Evolutionary conservation across 805 yeast species (phyloP).

Genomic region (Metschnikowia koreensis): DNA sequence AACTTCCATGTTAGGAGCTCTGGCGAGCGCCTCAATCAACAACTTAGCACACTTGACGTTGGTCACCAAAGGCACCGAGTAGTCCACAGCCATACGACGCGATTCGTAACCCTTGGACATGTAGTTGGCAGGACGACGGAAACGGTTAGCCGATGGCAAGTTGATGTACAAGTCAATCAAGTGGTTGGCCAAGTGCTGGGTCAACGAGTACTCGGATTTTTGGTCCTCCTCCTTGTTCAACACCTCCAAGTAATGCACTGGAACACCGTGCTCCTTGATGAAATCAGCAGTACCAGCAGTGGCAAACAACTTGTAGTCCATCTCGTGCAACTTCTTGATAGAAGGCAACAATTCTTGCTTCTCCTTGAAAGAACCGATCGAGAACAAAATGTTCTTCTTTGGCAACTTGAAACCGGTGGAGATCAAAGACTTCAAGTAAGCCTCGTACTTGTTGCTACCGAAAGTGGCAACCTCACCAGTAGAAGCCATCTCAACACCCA

Average conservation of each 20-base stretch:
- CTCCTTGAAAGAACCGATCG: slow-evolving; percentile 96
- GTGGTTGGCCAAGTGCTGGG: slow-evolving; percentile 95
- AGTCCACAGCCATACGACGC: slow-evolving; percentile 99
- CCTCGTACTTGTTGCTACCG: slow-evolving; percentile 95
- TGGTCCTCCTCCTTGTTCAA: slow-evolving; percentile 71
- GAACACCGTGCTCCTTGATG: slow-evolving; percentile 89
- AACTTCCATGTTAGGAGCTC: slow-evolving; percentile 66
- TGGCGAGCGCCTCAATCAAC: slow-evolving; percentile 87
- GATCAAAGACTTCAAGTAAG: slow-evolving; percentile 88
- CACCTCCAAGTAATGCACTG: slow-evolving; percentile 93
- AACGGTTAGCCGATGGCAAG: slow-evolving; percentile 93
- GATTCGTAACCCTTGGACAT: slow-evolving; percentile 96
- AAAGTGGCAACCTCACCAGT: slow-evolving; percentile 98
- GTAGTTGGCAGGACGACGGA: slow-evolving; percentile 98
- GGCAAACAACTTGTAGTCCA: slow-evolving; percentile 91
- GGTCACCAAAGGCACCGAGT: slow-evolving; percentile 94
- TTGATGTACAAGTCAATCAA: slow-evolving; percentile 94
- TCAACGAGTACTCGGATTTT: slow-evolving; percentile 89
- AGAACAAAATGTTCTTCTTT: slow-evolving; percentile 87
- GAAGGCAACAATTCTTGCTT: slow-evolving; percentile 90
- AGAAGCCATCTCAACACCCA: slow-evolving; percentile 99
- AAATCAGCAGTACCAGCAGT: slow-evolving; percentile 99
- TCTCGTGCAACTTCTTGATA: slow-evolving; percentile 70
- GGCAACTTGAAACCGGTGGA: slow-evolving; percentile 96
- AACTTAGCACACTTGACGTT: slow-evolving; percentile 97